Conservation (phyloP, 805 yeast species). For the Suhomyces prunicola region DNA sequence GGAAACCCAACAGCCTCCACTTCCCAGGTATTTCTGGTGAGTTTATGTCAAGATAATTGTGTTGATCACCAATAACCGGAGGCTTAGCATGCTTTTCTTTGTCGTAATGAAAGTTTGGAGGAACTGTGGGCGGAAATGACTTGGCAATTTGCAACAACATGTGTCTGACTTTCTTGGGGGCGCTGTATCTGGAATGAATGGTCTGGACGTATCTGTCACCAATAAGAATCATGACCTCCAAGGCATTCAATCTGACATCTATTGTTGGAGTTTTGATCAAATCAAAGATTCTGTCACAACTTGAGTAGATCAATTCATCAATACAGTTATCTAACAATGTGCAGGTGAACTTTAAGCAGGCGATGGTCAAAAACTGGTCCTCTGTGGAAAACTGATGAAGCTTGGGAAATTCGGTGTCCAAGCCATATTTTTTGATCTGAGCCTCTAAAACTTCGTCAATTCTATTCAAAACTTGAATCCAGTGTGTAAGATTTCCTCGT, state of each 20-base stretch:
- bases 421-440: slow-evolving; percentile 51
- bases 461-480: slow-evolving; percentile 74
- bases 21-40: slow-evolving; percentile 47
- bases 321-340: slow-evolving; percentile 66
- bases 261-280: slow-evolving; percentile 60
- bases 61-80: slow-evolving; percentile 35
- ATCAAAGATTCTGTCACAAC: slow-evolving; percentile 56
- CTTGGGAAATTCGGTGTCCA: slow-evolving; percentile 45
- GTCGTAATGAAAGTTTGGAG: slow-evolving; percentile 23
- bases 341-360: slow-evolving; percentile 60
- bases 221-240: slow-evolving; percentile 57
- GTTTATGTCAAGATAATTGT: slow-evolving; percentile 46
- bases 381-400: slow-evolving; percentile 41
- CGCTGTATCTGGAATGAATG: slow-evolving; percentile 39
- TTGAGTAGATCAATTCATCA: slow-evolving; percentile 65
- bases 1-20: slow-evolving; percentile 56
- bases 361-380: slow-evolving; percentile 48
- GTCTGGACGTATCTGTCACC: slow-evolving; percentile 58
- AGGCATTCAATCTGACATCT: slow-evolving; percentile 54
- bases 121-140: slow-evolving; percentile 48
- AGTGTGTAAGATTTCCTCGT: slow-evolving; percentile 65
- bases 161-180: slow-evolving; percentile 43
- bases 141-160: slow-evolving; percentile 53
- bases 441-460: slow-evolving; percentile 65
- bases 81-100: slow-evolving; percentile 13